Evolutionary conservation across 495 filamentous ascomycete genomes (phyloP).

Genomic region (Articulospora tetracladia): DNA sequence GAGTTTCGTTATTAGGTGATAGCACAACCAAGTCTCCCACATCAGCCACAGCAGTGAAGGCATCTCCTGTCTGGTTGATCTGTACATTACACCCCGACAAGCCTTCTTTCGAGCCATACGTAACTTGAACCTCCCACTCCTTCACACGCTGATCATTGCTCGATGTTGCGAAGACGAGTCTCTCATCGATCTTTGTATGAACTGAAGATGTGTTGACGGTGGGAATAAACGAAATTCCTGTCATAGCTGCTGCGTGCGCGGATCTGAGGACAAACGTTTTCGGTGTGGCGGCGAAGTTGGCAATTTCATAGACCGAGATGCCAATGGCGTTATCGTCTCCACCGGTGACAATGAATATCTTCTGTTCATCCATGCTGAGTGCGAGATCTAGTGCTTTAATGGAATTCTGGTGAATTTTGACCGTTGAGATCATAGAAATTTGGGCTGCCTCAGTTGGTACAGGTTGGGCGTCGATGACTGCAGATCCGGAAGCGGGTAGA

Average conservation of each 20-base stretch:
- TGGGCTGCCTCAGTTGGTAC: constrained; percentile 8
- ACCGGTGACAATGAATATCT: constrained; percentile 61
- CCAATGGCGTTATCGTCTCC: constrained; percentile 81
- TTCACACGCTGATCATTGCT: constrained; percentile 83
- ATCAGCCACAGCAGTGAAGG: constrained; percentile 24
- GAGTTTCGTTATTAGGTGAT: too few species aligned
- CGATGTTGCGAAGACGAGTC: constrained; percentile 46
- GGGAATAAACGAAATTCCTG: constrained; percentile 52
- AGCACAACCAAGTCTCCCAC: constrained; percentile 20
- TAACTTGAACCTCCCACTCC: constrained; percentile 52
- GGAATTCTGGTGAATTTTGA: constrained; percentile 67
- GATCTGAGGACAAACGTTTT: constrained; percentile 47
- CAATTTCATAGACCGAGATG: constrained; percentile 34
- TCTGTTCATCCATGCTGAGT: background rate
- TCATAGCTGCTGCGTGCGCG: constrained; percentile 80
- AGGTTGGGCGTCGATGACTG: background rate
- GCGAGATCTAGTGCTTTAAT: constrained; percentile 54
- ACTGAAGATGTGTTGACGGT: background rate
- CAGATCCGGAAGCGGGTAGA: background rate
- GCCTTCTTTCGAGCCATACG: background rate
- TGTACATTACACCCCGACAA: background rate
- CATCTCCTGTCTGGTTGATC: constrained; percentile 16
- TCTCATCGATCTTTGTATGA: background rate
- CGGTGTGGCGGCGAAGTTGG: background rate
- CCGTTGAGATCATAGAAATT: constrained; percentile 16